Base-by-base conservation (phyloP, 78 protist genomes). In the Dictyostelium discoideum region DNA sequence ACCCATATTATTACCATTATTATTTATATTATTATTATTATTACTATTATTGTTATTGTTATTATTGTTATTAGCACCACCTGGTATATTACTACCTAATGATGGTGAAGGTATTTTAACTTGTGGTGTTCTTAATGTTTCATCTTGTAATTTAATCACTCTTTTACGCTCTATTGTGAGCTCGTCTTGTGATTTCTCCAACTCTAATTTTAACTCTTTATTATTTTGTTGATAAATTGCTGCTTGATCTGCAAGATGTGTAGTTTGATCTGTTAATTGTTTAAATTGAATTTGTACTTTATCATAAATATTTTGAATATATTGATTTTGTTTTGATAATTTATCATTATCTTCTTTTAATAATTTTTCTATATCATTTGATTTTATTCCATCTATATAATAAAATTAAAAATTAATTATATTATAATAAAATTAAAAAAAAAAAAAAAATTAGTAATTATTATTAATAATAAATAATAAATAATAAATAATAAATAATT, bases 321-420 rank as follows among this genome's bases (percentile, higher is more conserved):
- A 44, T 90, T 90, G 95, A 72, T 90, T 90, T 74, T 90, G 95
- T 82, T 80, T 63, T 16, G 95, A 83, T 39, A 90, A 50, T 82
- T 54, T 90, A 39, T 90, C 95, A 72, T 90, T 90, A n/a, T 90
- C 89, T 3, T 90, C 95, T 82, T 82, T 90, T 50, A 90, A 54
- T 37, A 82, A 48, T 72, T 67, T 82, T 26, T 82, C 87, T 67
- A 22, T 65, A 54, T 90, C 95, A 37, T 48, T 90, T 24, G 81
- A 32, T 40, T 60, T 80, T 44, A 79, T n/a, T 44, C 67, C 54
- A 3, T 79, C 84, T 79, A 42, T 5, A 42, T 42, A 42, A 42
- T 42, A 42, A n/a, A n/a, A n/a, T n/a, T n/a, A n/a, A n/a, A n/a
- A n/a, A n/a, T n/a, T n/a, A n/a, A n/a, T n/a, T n/a, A n/a, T n/a